phyloP scores from a whole-genome alignment of 2,329 filamentous ascomycete genomes.

The Xylariaceae sp. region DNA sequence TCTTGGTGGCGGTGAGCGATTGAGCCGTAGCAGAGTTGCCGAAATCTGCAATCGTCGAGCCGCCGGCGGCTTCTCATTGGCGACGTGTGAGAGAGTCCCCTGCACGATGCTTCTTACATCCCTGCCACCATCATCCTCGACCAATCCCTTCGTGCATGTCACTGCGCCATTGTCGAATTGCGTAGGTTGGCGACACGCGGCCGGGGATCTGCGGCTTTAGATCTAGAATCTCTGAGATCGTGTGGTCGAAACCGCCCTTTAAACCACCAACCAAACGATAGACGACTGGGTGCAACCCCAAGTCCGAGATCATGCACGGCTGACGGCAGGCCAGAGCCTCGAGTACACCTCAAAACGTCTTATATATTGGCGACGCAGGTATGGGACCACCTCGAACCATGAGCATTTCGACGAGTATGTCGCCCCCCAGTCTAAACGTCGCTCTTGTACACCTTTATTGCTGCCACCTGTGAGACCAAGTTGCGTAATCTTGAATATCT shows the following conservation, averaged over 20 bases:
- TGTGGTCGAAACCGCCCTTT: not conserved
- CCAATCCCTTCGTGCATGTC: not conserved
- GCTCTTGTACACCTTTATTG: no score
- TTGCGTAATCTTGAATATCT: no score
- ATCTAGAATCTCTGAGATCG: not conserved
- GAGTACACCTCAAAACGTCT: not conserved
- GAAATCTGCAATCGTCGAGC: not conserved
- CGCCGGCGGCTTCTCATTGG: not conserved
- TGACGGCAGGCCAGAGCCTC: slow-evolving; percentile 2
- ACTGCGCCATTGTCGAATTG: not conserved
- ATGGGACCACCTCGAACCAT: no score
- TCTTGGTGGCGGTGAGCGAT: not conserved
- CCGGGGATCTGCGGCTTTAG: not conserved
- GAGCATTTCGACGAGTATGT: no score
- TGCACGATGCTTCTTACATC: not conserved
- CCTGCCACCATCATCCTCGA: not conserved
- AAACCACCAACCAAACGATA: no score
- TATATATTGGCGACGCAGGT: no score
- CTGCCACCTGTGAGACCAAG: no score
- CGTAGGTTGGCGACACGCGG: not conserved
- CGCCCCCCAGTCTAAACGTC: no score
- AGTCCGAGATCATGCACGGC: slow-evolving; percentile 1
- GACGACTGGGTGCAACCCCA: no score
- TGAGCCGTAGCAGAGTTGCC: not conserved
- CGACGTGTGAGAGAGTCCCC: not conserved